Base-by-base conservation (phyloP, 257 asterid species). In the Agastache rugosa region DNA sequence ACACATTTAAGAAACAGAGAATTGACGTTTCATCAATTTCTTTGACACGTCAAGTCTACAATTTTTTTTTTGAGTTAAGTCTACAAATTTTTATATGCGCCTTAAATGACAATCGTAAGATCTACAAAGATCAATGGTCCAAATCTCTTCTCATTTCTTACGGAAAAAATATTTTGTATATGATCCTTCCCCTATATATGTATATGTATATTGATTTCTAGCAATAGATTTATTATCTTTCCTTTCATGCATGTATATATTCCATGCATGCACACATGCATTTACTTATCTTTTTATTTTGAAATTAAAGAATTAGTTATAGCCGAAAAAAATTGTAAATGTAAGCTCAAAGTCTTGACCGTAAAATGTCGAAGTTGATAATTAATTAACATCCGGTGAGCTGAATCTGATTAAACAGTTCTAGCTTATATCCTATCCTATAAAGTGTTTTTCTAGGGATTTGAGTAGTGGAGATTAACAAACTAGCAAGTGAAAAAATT, bases 381-480 rank as follows among this genome's bases (percentile, higher is more conserved):
- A 29, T 39, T 1, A 63, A n/a, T n/a, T n/a, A n/a, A n/a, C n/a
- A n/a, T 3, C 44, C 8, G 12, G 60, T 27, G 44, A 54, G 37
- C 34, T 68, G 69, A 44, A 51, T 31, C 65, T 27, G 20, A 14
- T 60, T 15, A 50, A 68, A 56, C 23, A 17, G 44, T 42, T 16
- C 0, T 20, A 56, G 44, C 31, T 16, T 22, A 2, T 54, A 22
- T 8, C 12, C 44, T 39, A 39, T 2, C 3, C 3, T 12, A 59
- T 3, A n/a, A 29, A 59, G 44, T 11, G 2, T 62, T 51, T 25
- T 27, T 12, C 37, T 66, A 44, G 63, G 50, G 63, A 56, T 56
- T 44, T 34, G 79, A 29, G 45, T n/a, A 29, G 45, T n/a, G 71
- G 23, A 62, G 4, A 29, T 55, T 34, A 62, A 6, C 29, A 74